These are phyloP conservation scores for Punica granatum DNA, from an alignment of 345 rosid species.

Conservation along the genomic window DNA sequence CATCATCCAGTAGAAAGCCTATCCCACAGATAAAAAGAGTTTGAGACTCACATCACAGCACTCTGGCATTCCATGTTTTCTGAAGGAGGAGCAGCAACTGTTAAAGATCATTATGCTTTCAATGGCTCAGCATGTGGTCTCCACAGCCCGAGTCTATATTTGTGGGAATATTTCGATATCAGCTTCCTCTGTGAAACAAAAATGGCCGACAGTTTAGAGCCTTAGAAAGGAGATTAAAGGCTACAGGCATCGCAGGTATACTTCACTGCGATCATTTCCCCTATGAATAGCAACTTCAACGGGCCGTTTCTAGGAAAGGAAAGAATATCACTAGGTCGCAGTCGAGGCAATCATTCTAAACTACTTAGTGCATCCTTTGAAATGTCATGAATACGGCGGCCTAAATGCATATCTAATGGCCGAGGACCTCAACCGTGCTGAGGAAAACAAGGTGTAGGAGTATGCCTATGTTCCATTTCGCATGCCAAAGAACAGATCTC, in stretches of 20 bases:
- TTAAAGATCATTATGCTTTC: constrained; percentile 22
- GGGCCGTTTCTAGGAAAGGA: background rate
- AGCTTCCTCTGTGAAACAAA: constrained; percentile 68
- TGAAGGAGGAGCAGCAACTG: background rate
- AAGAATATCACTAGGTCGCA: background rate
- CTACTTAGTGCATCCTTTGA: too few species aligned
- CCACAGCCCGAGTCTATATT: constrained; percentile 76
- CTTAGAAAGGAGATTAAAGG: background rate
- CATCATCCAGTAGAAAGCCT: too few species aligned
- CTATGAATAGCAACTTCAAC: background rate
- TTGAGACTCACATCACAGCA: too few species aligned
- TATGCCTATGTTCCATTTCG: background rate
- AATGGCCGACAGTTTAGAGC: background rate
- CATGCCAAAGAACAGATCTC: background rate
- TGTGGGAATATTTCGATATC: constrained; percentile 58
- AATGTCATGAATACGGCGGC: too few species aligned
- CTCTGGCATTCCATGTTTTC: too few species aligned
- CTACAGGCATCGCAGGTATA: background rate
- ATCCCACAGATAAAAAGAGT: too few species aligned
- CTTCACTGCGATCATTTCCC: background rate
- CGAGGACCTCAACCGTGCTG: too few species aligned
- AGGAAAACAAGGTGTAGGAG: too few species aligned
- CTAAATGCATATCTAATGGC: too few species aligned
- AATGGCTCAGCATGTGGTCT: constrained; percentile 50
- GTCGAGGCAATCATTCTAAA: background rate